Conservation (phyloP, 139 green algal species). For the Picochlorum sp. region DNA sequence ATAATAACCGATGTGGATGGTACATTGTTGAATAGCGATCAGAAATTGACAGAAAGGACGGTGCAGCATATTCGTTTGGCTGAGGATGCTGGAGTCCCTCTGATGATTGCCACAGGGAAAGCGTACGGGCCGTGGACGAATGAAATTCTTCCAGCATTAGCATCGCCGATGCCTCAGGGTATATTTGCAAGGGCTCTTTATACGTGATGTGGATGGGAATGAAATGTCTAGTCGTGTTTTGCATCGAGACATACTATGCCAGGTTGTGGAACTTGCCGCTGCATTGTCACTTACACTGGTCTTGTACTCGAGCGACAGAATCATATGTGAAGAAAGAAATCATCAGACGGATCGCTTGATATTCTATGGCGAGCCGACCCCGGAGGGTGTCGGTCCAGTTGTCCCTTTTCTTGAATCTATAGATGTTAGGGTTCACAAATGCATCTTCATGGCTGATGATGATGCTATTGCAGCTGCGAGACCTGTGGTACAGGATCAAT, state of each 20-base stretch:
- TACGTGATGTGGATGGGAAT: constrained; percentile 38
- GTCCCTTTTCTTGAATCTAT: constrained; percentile 3
- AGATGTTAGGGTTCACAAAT: constrained; percentile 40
- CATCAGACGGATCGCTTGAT: constrained; percentile 62
- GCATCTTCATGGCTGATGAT: constrained; percentile 58
- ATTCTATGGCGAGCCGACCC: constrained; percentile 66
- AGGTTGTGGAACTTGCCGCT: constrained; percentile 46
- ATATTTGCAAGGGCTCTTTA: constrained; percentile 49
- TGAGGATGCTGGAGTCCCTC: constrained; percentile 49
- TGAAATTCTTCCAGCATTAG: constrained; percentile 30
- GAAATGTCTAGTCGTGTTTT: constrained; percentile 42
- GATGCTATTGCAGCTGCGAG: constrained; percentile 10
- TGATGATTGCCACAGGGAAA: constrained; percentile 75
- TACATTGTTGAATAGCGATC: constrained; percentile 60
- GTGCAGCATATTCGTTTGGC: constrained; percentile 39
- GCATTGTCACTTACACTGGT: constrained; percentile 37
- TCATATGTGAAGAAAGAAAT: constrained; percentile 48
- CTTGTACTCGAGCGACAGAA: constrained; percentile 57
- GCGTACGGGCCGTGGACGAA: constrained; percentile 55
- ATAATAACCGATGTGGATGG: constrained; percentile 72
- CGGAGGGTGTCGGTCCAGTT: constrained; percentile 29
- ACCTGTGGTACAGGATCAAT: constrained; percentile 17
- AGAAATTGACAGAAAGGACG: constrained; percentile 45
- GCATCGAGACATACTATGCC: constrained; percentile 29
- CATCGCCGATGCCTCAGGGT: constrained; percentile 15